Percentiles rank a stretch among this genome's conserved stretches.
Evolutionary conservation across 495 filamentous ascomycete genomes (phyloP).

Genomic region (Apodospora peruviana): DNA sequence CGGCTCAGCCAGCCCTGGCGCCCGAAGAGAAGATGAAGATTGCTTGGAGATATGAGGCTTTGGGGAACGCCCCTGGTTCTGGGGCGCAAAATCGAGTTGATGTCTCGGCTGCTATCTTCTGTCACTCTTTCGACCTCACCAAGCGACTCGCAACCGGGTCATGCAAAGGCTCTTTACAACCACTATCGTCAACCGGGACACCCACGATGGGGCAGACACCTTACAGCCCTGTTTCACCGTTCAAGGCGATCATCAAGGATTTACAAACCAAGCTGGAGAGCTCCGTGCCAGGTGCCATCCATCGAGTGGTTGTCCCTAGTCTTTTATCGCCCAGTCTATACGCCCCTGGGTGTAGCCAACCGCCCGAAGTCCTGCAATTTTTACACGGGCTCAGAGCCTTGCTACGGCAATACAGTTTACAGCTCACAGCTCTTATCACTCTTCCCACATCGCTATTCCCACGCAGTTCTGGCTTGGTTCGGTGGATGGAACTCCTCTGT

Average conservation of each 20-base stretch:
- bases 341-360: slow-evolving; percentile 57
- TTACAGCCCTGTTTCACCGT: slow-evolving; percentile 44
- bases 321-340: slow-evolving; percentile 82
- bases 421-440: slow-evolving; percentile 70
- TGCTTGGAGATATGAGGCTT: slow-evolving; percentile 90
- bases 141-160: slow-evolving; percentile 65
- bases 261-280: slow-evolving; percentile 53
- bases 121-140: slow-evolving; percentile 84
- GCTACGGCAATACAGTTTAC: slow-evolving; percentile 57
- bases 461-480: slow-evolving; percentile 67
- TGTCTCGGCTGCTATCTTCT: slow-evolving; percentile 51
- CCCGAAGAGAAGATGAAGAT: slow-evolving; percentile 88
- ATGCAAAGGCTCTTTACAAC: slow-evolving; percentile 40
- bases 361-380: slow-evolving; percentile 73
- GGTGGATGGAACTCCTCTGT: slow-evolving; percentile 81
- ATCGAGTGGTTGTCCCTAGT: slow-evolving; percentile 78
- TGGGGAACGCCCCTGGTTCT: slow-evolving; percentile 56
- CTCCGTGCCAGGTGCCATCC: slow-evolving; percentile 55
- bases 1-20: slow-evolving; percentile 27
- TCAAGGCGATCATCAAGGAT: slow-evolving; percentile 56
- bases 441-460: slow-evolving; percentile 78
- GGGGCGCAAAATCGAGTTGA: slow-evolving; percentile 47
- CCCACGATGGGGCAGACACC: slow-evolving; percentile 11
- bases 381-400: slow-evolving; percentile 74
- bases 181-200: slow-evolving; percentile 34